Evolutionary conservation across 495 filamentous ascomycete species (phyloP), one percentile per base, ranked within the genome.

Genomic region (Tuber microsphaerosporum): DNA sequence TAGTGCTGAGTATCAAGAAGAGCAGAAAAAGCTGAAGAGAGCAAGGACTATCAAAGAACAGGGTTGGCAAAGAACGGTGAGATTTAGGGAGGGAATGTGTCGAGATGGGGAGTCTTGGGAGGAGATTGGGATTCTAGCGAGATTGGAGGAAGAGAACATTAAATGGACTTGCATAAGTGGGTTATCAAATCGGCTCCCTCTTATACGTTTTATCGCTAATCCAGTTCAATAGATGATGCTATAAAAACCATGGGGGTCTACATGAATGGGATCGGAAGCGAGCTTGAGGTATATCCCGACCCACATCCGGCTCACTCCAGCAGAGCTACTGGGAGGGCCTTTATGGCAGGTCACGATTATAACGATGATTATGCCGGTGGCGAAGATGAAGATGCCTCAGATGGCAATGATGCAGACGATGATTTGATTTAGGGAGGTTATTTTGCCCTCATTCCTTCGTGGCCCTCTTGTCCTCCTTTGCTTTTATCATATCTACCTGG

Each of bases 1-100:
- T 56, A 71, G 71, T 34, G 79, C 71, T 10, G 79, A 81, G 46
- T 81, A 81, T 69, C 79, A 79, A 56, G 79, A 81, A 16, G 74
- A 81, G 39, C 80, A 81, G 77, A 81, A 76, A 43, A 73, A 68
- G 26, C 45, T 79, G 12, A 61, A 79, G 44, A 75, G 77, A 69
- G 73, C 73, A 17, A 79, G 77, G 70, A 75, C 72, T 34, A 75
- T 79, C 43, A 75, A 69, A 56, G 70, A 79, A 65, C 76, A 79
- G 71, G 72, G 42, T 31, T 79, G 77, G 77, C 34, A 43, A 9
- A 79, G 77, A 12, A 70, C 70, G 2, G 9, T 79, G 17, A 79
- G 73, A 22, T 70, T 79, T 19, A 69, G 70, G 4, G 71, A 75
- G 65, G 77, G 76, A 34, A 79, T 79, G 77, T 79, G 77, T 14